A percentile compares a stretch with the other conserved stretches of the same genome.
Conservation (phyloP, 805 yeast species). For the Candida tammaniensis region DNA sequence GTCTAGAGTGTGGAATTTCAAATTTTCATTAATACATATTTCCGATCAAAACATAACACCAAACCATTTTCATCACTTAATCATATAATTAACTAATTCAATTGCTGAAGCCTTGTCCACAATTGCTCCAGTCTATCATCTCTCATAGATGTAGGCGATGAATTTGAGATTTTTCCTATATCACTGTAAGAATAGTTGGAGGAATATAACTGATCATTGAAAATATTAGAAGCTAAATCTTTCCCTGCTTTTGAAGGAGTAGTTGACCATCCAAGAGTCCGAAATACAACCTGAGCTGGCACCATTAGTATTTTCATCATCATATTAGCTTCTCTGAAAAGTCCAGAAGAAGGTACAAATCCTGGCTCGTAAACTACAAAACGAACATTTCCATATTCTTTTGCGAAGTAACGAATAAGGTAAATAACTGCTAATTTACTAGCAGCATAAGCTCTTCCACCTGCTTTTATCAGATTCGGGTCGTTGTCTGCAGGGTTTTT, state of each 20-base stretch:
- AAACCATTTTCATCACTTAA: too few species aligned
- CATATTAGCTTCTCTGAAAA: slow-evolving; percentile 1
- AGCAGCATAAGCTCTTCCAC: slow-evolving; percentile 6
- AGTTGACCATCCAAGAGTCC: not conserved
- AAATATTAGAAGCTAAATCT: not conserved
- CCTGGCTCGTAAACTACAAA: slow-evolving; percentile 8
- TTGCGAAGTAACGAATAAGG: slow-evolving; percentile 4
- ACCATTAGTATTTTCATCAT: too few species aligned
- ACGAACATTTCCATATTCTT: slow-evolving; percentile 3
- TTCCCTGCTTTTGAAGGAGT: not conserved
- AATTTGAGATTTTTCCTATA: too few species aligned
- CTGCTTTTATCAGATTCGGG: slow-evolving; percentile 3
- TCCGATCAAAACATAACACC: too few species aligned
- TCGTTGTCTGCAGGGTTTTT: slow-evolving; percentile 3
- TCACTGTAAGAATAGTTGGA: too few species aligned
- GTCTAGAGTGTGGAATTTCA: too few species aligned
- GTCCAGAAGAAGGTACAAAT: not conserved
- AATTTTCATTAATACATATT: too few species aligned
- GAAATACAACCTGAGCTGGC: too few species aligned
- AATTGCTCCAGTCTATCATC: too few species aligned
- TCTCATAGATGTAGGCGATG: too few species aligned
- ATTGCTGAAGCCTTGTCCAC: too few species aligned
- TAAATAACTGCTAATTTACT: slow-evolving; percentile 8
- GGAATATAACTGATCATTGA: not conserved
- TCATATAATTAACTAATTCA: too few species aligned